These are phyloP conservation scores for Candida sanyaensis DNA, from an alignment of 1,139 yeast genomes.

Conservation along the genomic window DNA sequence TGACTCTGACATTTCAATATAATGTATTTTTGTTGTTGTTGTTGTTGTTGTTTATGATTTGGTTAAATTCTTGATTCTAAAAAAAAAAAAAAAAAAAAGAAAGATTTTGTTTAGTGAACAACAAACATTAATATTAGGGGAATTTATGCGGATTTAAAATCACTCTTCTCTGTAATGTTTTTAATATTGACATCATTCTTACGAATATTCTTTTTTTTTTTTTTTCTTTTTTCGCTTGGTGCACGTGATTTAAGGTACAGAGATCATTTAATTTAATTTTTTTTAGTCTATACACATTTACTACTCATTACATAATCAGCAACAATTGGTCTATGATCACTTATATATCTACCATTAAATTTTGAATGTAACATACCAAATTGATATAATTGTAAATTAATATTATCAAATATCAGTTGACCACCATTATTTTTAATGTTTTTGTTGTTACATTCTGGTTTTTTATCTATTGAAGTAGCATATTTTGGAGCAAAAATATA, in stretches of 20 bases:
- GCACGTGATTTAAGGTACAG: not conserved
- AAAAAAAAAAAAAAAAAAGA: too few relatives aligned
- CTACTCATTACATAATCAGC: conserved; percentile 33
- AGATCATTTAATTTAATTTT: too few relatives aligned
- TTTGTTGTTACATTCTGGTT: conserved; percentile 18
- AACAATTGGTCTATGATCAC: conserved; percentile 58
- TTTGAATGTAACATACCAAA: conserved; percentile 51
- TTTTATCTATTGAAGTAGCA: conserved; percentile 25
- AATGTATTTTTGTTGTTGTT: not conserved
- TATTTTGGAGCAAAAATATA: conserved; percentile 47
- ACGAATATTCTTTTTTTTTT: not conserved
- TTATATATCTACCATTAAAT: conserved; percentile 44
- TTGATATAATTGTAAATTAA: conserved; percentile 25
- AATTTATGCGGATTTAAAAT: too few relatives aligned
- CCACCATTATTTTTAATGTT: too few relatives aligned
- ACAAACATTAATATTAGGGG: not conserved
- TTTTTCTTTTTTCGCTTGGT: too few relatives aligned
- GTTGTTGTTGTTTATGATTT: too few relatives aligned
- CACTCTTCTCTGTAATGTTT: too few relatives aligned
- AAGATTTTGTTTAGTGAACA: not conserved
- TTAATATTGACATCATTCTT: not conserved
- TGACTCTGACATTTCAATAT: not conserved
- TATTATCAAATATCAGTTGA: conserved; percentile 11
- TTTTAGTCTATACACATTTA: not conserved
- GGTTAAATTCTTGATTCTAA: too few relatives aligned